Percentiles rank a stretch among this genome's conserved stretches.
These are phyloP conservation scores for Lentithecium fluviatile DNA, from an alignment of 495 filamentous ascomycete species.

Conservation along the genomic window DNA sequence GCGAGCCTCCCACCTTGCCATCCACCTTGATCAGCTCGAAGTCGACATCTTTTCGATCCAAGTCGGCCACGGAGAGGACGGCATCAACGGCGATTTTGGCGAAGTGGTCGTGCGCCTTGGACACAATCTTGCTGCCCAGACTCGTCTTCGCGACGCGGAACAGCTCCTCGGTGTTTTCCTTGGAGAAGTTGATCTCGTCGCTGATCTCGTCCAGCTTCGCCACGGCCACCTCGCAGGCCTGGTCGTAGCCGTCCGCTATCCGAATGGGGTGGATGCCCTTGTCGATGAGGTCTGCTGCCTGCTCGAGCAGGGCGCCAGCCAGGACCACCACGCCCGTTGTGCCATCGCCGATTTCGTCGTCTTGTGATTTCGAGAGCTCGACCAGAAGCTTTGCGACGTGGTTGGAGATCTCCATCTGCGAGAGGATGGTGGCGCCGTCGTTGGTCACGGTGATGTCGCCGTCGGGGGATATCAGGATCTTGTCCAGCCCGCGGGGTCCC, in stretches of 20 bases:
- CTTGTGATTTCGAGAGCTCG: constrained; percentile 97
- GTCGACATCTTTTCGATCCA: constrained; percentile 95
- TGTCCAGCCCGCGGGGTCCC: constrained; percentile 94
- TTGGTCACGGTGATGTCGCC: constrained; percentile 99
- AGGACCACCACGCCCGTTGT: constrained; percentile 98
- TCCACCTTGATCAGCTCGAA: constrained; percentile 99
- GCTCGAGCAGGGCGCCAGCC: constrained; percentile 90
- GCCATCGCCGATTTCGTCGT: constrained; percentile 98
- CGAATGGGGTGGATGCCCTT: constrained; percentile 99
- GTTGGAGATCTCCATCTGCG: constrained; percentile 97
- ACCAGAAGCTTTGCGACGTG: constrained; percentile 96
- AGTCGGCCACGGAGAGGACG: constrained; percentile 91
- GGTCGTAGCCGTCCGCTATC: constrained; percentile 96
- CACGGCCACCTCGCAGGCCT: constrained; percentile 94
- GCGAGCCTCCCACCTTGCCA: constrained; percentile 90
- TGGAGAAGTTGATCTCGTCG: constrained; percentile 82
- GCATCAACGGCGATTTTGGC: constrained; percentile 96
- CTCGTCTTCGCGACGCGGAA: constrained; percentile 93
- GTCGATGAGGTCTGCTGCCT: constrained; percentile 97
- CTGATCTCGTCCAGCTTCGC: constrained; percentile 89
- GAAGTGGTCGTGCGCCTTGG: constrained; percentile 97
- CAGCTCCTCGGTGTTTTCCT: constrained; percentile 74
- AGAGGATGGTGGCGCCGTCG: constrained; percentile 94
- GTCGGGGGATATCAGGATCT: constrained; percentile 98
- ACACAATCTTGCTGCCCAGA: constrained; percentile 98